Base-by-base conservation (phyloP, 1,284 basidiomycete species). In the Rhodotorula sp. region DNA sequence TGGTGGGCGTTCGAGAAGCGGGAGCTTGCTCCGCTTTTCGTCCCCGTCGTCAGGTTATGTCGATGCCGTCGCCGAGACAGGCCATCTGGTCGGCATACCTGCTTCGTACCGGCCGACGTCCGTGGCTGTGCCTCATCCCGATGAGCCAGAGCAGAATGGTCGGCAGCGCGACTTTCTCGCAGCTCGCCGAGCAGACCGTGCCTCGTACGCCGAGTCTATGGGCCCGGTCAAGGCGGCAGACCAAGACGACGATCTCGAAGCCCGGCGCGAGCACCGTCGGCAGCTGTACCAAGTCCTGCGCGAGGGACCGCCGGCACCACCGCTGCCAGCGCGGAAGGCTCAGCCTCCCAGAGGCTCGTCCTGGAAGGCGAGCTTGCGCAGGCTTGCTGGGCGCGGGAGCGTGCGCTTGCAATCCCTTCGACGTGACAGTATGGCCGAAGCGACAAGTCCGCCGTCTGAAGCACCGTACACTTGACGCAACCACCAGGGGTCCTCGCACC, bases 251-350 rank as follows among this genome's bases (percentile, higher is more conserved):
- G 54, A 64, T 19, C 17, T 45, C 54, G 45, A 54, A 23, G 45
- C 27, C 16, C 48, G n/a, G n/a, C 62, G 62, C 54, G 44, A 56
- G 23, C 10, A 19, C 2, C 44, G 62, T 4, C 2, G 16, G 21
- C 27, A 56, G 25, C 27, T 64, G 27, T 21, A 56, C 9, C 53
- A 56, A 21, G 53, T 64, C 27, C 62, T 56, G 19, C 62, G 54
- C 10, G 62, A 64, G 4, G 62, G 62, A 1, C 62, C 62, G 12
- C 21, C 44, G 13, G 9, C 25, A 25, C 4, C 41, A 19, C 13
- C 27, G 21, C 25, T 23, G 0, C 21, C n/a, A 21, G 7, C 3
- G 46, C 53, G 7, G 17, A 4, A 19, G 16, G 17, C 53, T 27
- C 2, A 9, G 14, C 12, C 10, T 25, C 9, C 7, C 14, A 5